Evolutionary conservation across 306 rosid genomes (phyloP), one percentile per base, ranked within the genome.

Genomic region (Quercus glauca): DNA sequence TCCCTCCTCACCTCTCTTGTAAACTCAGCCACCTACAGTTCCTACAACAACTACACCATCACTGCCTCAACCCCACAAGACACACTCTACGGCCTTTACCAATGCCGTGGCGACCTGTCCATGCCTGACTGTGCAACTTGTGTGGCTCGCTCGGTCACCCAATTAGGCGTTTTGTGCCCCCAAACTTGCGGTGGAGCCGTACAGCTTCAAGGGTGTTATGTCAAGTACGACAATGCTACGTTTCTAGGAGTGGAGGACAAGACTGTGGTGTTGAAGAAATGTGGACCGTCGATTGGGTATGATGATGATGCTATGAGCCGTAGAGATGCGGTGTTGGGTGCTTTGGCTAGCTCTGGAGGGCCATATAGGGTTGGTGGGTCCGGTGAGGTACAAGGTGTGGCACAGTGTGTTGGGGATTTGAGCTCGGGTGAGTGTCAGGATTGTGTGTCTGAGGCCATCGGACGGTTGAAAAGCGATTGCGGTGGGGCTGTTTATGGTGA

Each of bases 91-190:
- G 98, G 98, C 13, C 92, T 95, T 80, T 91, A 85, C 92, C 99
- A 95, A 74, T 95, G 99, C 85, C 98, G 98, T 0, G 99, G 90
- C 4, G 99, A 95, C 85, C 93, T 95, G 55, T 75, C 94, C 61
- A 91, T 91, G 99, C 94, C 91, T 0, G 97, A 90, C 82, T 95
- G 98, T 81, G 87, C 97, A 80, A 28, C 91, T 1, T 92, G 98
- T 78, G 78, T 95, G 1, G 75, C 90, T 0, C 90, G 88, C 2
- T 85, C 98, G 0, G 85, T 90, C 64, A 51, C 87, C 1, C 90
- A 89, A 0, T 83, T 88, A 4, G 90, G 93, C 1, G 72, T 15
- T 2, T 53, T 94, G 35, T 92, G 98, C 74, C 56, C 87, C 1
- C 77, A 60, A 11, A 41, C 89, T 0, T 86, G 94, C 29, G 97